Evolutionary conservation across 805 yeast genomes (phyloP).

Genomic region (Lachancea sp.): DNA sequence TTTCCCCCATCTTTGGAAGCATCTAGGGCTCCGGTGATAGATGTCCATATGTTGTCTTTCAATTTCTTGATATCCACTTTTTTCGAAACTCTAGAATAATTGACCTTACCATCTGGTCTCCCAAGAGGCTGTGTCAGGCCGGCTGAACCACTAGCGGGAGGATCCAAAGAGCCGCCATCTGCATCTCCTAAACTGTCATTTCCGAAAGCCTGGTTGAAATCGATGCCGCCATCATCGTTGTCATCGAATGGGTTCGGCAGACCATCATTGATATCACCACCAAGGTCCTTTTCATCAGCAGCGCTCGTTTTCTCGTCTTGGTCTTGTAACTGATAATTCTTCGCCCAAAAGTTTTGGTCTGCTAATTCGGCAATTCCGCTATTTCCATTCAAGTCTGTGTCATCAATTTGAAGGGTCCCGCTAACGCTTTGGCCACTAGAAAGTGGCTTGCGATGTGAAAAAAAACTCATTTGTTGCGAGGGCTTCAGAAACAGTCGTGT

Average conservation of each 20-base stretch:
- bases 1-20: background rate
- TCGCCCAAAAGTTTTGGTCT: constrained; percentile 72
- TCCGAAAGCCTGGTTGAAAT: constrained; percentile 33
- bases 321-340: constrained; percentile 43
- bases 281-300: constrained; percentile 22
- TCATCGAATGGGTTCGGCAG: constrained; percentile 34
- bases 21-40: constrained; percentile 30
- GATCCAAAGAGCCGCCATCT: constrained; percentile 14
- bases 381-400: constrained; percentile 10
- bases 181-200: constrained; percentile 26
- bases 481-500: constrained; percentile 69
- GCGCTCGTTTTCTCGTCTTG: constrained; percentile 27
- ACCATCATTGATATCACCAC: constrained; percentile 2
- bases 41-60: constrained; percentile 71
- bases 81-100: constrained; percentile 67
- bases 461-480: constrained; percentile 36
- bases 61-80: constrained; percentile 67
- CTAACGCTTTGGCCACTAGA: background rate
- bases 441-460: constrained; percentile 16
- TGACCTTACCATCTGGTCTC: constrained; percentile 34
- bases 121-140: constrained; percentile 13
- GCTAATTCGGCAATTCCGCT: constrained; percentile 35
- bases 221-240: constrained; percentile 28
- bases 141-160: constrained; percentile 3
- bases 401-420: constrained; percentile 4